A percentile compares a stretch with the other conserved stretches of the same genome.
Conservation (phyloP, 1,284 basidiomycete species). For the Nidula niveotomentosa region DNA sequence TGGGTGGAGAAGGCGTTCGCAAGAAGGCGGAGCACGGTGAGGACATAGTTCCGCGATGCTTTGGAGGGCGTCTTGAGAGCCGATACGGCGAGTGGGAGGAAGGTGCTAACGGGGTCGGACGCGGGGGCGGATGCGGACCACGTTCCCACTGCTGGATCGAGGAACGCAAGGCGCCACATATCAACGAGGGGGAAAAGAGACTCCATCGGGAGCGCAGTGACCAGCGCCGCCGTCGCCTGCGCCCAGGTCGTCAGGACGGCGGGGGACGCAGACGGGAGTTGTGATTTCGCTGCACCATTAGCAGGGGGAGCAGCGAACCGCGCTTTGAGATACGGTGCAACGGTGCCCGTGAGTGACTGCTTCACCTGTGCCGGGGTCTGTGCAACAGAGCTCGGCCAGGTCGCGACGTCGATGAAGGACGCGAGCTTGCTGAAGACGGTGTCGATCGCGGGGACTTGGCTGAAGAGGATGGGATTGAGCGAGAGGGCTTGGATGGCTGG, state of each 20-base stretch:
- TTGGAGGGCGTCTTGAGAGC: conserved; percentile 28
- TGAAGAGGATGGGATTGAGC: conserved; percentile 75
- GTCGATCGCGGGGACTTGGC: conserved; percentile 68
- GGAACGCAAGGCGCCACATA: conserved; percentile 78
- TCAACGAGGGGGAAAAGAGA: conserved; percentile 83
- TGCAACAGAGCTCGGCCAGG: conserved; percentile 27
- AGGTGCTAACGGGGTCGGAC: conserved; percentile 35
- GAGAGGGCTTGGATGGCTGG: conserved; percentile 66
- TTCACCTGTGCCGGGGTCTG: conserved; percentile 45
- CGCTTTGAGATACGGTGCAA: conserved; percentile 71
- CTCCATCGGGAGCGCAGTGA: conserved; percentile 46
- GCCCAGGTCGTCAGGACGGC: conserved; percentile 44
- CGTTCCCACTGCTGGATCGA: conserved; percentile 57
- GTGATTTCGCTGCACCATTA: conserved; percentile 4
- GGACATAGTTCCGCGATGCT: conserved; percentile 51
- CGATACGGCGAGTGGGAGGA: conserved; percentile 42
- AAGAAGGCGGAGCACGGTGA: conserved; percentile 75
- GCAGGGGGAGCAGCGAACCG: conserved; percentile 31
- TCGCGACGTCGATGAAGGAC: conserved; percentile 55
- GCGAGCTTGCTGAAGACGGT: conserved; percentile 63
- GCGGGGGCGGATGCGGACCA: conserved; percentile 42
- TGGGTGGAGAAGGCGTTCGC: conserved; percentile 69
- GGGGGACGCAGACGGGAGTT: conserved; percentile 29
- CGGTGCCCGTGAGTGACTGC: conserved; percentile 39
- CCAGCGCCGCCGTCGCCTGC: conserved; percentile 44